Evolutionary conservation across 305 asterid genomes (phyloP).

Genomic region (Solanum aculeatissimum): DNA sequence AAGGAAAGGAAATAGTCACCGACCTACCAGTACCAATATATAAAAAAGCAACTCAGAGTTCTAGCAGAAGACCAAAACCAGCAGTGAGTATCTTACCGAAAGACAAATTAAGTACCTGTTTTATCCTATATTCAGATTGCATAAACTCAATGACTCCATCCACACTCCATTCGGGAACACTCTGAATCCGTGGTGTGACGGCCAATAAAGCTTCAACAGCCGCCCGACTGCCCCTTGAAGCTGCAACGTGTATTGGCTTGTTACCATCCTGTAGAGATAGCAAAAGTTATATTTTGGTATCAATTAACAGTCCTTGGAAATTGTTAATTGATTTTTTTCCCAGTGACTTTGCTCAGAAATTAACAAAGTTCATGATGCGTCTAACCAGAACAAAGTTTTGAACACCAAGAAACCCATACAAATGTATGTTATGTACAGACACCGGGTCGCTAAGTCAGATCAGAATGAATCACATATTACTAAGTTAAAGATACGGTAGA

Average conservation of each 20-base stretch:
- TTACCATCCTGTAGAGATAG: slow-evolving; percentile 48
- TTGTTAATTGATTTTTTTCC: background rate
- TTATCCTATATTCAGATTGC: slow-evolving; percentile 36
- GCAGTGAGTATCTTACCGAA: background rate
- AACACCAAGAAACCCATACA: background rate
- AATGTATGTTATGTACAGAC: background rate
- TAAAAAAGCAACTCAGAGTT: background rate
- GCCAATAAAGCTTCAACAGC: slow-evolving; percentile 71
- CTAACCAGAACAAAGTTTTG: background rate
- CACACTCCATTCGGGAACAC: slow-evolving; percentile 56
- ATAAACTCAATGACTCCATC: slow-evolving; percentile 58
- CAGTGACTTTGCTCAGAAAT: background rate
- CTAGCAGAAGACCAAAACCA: background rate
- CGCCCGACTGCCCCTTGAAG: slow-evolving; percentile 47
- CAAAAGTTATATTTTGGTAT: background rate
- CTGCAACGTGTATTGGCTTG: slow-evolving; percentile 81
- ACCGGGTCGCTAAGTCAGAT: background rate
- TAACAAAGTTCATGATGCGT: background rate
- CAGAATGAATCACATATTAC: background rate
- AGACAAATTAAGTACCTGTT: slow-evolving; percentile 11
- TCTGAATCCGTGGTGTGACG: slow-evolving; percentile 30
- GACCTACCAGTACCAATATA: background rate
- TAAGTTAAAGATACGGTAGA: background rate
- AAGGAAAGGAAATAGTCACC: background rate
- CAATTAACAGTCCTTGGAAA: background rate